Base-by-base conservation (phyloP, 208 protist genomes). In the Endotrypanum monterogeii region DNA sequence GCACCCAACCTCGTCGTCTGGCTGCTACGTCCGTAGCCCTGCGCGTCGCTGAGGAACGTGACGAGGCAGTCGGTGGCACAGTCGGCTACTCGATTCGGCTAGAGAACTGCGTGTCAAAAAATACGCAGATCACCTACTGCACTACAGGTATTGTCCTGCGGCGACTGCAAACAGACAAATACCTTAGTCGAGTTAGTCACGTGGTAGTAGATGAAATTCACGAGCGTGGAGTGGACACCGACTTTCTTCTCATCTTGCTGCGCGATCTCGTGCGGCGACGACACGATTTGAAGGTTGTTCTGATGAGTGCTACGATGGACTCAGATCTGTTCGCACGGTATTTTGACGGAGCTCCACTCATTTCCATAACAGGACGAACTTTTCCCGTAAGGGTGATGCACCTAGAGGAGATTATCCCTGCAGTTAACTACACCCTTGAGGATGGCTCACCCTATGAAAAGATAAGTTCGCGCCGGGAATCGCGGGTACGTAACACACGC, bases 301-400 rank as follows among this genome's bases (percentile, higher is more conserved):
- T 99, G 48, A 98, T 98, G 96, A 97, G 91, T 73, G 98, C 98
- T 23, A 99, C 98, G 44, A 94, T 99, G 84, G 94, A 98, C 78
- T 94, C 94, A 28, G 94, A 97, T 62, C 80, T 98, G n/a, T 98
- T 98, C 72, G 79, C 93, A 18, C 80, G 85, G 23, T 98, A 98
- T 77, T 98, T 98, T 85, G 87, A 94, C 70, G 89, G 86, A 9
- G 91, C 93, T 25, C 84, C 93, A 62, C 73, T 95, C 51, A 91
- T 98, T 48, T 83, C 89, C 61, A 98, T 99, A 71, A 87, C 87
- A 18, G 98, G 98, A 32, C 94, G 97, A 67, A 98, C 96, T 11
- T 98, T 97, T 76, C 98, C 98, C 0, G 98, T 99, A 20, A 78
- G 90, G 51, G 89, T 98, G 71, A 86, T 95, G 79, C 96, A 98